These are phyloP conservation scores for Plasmopara muralis DNA, from an alignment of 352 stramenopile species.

Conservation along the genomic window DNA sequence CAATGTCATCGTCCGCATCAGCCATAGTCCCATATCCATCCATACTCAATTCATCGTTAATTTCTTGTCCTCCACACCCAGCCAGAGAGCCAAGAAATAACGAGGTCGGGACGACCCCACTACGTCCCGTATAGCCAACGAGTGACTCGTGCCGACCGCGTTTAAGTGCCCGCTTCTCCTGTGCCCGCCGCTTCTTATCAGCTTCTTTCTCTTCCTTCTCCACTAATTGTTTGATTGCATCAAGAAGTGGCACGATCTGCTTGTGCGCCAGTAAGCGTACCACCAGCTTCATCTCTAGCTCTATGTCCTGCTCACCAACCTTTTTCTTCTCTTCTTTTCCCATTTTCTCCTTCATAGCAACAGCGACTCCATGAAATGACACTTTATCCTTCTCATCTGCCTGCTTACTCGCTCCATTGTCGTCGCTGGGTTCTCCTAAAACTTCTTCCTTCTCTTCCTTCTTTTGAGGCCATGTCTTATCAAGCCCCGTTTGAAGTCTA, in stretches of 20 bases:
- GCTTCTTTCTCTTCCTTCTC: conserved; percentile 46
- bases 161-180: conserved; percentile 64
- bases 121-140: conserved; percentile 55
- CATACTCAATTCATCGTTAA: conserved; percentile 17
- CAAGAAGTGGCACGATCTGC: conserved; percentile 54
- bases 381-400: conserved; percentile 1
- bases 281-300: conserved; percentile 35
- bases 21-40: conserved; percentile 32
- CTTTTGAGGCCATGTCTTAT: conserved; percentile 11
- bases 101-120: conserved; percentile 42
- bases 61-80: conserved; percentile 29
- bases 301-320: conserved; percentile 16
- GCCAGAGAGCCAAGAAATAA: conserved; percentile 77
- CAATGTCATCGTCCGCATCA: conserved; percentile 68
- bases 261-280: conserved; percentile 66
- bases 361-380: background rate
- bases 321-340: conserved; percentile 29
- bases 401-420: conserved; percentile 7
- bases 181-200: conserved; percentile 49
- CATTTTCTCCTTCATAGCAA: background rate
- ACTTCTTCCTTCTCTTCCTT: conserved; percentile 19
- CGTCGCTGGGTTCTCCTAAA: conserved; percentile 17
- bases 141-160: conserved; percentile 41
- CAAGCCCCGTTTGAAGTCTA: conserved; percentile 40
- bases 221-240: conserved; percentile 48